phyloP scores from a whole-genome alignment of 306 rosid genomes.

The Glycine tomentella region DNA sequence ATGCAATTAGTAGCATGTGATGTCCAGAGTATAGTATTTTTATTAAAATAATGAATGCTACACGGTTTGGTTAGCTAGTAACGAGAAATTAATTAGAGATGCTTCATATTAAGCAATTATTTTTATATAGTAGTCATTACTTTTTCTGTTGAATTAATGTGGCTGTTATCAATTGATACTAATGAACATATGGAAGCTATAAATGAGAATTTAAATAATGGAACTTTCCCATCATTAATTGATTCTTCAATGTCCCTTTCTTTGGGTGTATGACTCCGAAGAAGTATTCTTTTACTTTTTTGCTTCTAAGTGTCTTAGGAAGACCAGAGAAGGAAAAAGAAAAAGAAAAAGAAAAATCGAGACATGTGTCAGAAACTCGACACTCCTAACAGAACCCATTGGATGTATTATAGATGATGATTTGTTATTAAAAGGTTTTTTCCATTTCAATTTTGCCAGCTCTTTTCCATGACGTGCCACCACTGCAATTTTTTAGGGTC shows the following conservation, averaged over 20 bases:
- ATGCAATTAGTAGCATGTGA: constrained; percentile 12
- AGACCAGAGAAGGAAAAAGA: background rate
- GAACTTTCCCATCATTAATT: constrained; percentile 29
- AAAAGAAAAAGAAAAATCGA: background rate
- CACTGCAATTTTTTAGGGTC: constrained; percentile 16
- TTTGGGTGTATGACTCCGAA: background rate
- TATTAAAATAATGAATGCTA: background rate
- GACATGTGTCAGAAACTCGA: background rate
- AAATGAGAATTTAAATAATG: constrained; percentile 33
- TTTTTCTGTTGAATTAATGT: background rate
- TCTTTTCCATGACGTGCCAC: constrained; percentile 20
- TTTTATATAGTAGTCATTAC: background rate
- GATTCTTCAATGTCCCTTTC: constrained; percentile 24
- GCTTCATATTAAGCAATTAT: constrained; percentile 21
- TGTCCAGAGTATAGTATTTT: constrained; percentile 24
- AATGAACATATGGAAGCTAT: constrained; percentile 2
- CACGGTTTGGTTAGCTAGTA: constrained; percentile 8
- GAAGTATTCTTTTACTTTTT: constrained; percentile 1
- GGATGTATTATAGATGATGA: constrained; percentile 20
- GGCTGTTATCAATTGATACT: constrained; percentile 1
- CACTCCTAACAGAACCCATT: constrained; percentile 24
- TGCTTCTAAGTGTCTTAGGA: constrained; percentile 23
- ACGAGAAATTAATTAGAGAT: constrained; percentile 9
- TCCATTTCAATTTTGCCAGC: constrained; percentile 45
- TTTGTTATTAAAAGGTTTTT: constrained; percentile 39